Conservation (phyloP, 495 filamentous ascomycete genomes). For the Chaetomidium leptoderma region DNA sequence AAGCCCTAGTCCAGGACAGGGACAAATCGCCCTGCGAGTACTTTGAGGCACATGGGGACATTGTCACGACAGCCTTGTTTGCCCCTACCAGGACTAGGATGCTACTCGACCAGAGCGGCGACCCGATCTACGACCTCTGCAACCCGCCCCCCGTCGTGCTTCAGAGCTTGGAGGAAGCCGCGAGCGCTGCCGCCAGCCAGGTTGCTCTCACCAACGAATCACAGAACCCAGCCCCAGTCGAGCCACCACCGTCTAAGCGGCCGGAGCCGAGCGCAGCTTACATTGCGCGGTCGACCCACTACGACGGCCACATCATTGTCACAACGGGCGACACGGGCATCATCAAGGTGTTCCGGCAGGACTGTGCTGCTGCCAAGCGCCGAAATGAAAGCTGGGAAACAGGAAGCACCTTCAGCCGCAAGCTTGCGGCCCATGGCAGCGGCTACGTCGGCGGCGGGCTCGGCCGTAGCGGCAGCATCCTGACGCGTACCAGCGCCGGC, state of each 20-base stretch:
- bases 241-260: conserved; percentile 31
- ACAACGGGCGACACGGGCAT: conserved; percentile 82
- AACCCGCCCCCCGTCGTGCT: conserved; percentile 91
- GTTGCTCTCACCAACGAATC: conserved; percentile 31
- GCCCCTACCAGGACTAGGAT: conserved; percentile 77
- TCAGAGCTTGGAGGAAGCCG: conserved; percentile 62
- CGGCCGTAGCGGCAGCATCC: conserved; percentile 60
- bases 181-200: conserved; percentile 35
- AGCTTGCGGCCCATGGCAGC: conserved; percentile 47
- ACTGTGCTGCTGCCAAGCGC: conserved; percentile 68
- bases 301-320: conserved; percentile 85
- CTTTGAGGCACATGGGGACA: conserved; percentile 83
- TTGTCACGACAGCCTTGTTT: conserved; percentile 81
- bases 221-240: conserved; percentile 16
- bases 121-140: conserved; percentile 93
- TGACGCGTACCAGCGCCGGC: conserved; percentile 52
- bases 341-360: conserved; percentile 92
- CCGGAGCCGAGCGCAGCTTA: conserved; percentile 58
- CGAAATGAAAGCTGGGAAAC: conserved; percentile 62
- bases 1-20: conserved; percentile 56
- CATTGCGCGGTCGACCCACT: conserved; percentile 67
- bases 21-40: conserved; percentile 79
- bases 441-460: conserved; percentile 43
- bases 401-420: conserved; percentile 72
- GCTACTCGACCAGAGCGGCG: conserved; percentile 71